Base-by-base conservation (phyloP, 2,329 filamentous ascomycete genomes). In the Colletotrichum australisinense region DNA sequence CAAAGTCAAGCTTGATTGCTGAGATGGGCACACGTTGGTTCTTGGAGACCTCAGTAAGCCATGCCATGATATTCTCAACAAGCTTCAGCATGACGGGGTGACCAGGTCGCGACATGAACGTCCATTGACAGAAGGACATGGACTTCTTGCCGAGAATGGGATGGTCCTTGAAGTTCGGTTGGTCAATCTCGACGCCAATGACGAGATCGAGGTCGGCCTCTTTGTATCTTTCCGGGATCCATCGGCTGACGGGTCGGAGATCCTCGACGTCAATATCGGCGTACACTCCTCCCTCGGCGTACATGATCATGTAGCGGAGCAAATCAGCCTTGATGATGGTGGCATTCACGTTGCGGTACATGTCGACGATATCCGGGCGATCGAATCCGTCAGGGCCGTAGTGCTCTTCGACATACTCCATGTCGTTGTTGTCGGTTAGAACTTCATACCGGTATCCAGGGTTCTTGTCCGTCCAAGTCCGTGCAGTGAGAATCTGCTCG, bases 201-300 rank as follows among this genome's bases (percentile, higher is more conserved):
- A 94, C 89, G 86, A 94, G 89, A 76, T 93, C 90, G 63, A 94
- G 87, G n/a, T 93, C 89, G n/a, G 83, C 80, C 75, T 91, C 88
- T 67, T 89, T 81, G 79, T 91, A 93, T 24, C 90, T 86, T 59
- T 91, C 62, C 0, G 82, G 83, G 16, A 84, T 78, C 69, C 84
- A 85, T 1, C 81, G 77, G 55, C 79, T 77, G 7, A 84, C 79
- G 0, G 81, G 81, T 1, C 76, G 77, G 6, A 83, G 72, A 4
- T 82, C 82, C 14, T 84, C 82, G 2, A 84, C 82, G 22, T 84
- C 83, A 56, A 84, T 82, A 76, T 92, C 90, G 63, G 86, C 87
- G 77, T 94, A 95, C 75, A 96, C 92, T 26, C 94, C 94, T 60
- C 94, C 94, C 75, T 94, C 89, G n/a, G 93, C 93, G 66, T 95